Evolutionary conservation across 108 stramenopile genomes (phyloP).

Genomic region (Pseudonitzschia multiseries): DNA sequence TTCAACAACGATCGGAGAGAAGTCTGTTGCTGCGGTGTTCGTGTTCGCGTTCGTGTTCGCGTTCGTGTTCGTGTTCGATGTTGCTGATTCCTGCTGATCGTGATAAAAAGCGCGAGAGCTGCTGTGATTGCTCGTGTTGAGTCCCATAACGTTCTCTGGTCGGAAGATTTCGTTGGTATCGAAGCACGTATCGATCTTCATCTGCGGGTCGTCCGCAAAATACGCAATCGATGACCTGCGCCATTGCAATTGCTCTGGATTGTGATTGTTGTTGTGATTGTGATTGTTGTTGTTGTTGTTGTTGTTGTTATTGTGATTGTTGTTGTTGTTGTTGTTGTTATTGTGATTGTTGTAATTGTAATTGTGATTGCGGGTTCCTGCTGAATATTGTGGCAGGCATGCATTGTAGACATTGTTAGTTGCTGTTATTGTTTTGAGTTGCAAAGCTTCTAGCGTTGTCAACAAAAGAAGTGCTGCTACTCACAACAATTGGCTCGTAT

Average conservation of each 20-base stretch:
- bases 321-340: too few relatives aligned
- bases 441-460: neutral
- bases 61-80: too few relatives aligned
- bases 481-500: neutral
- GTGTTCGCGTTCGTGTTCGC: too few relatives aligned
- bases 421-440: neutral
- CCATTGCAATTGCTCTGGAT: neutral
- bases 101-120: too few relatives aligned
- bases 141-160: neutral
- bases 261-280: neutral
- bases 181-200: neutral
- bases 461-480: neutral
- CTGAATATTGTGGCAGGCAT: neutral
- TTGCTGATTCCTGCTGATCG: too few relatives aligned
- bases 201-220: neutral
- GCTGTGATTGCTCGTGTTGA: neutral
- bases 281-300: too few relatives aligned
- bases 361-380: too few relatives aligned
- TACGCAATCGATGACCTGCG: neutral
- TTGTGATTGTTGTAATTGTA: too few relatives aligned
- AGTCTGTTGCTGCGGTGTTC: too few relatives aligned
- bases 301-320: too few relatives aligned
- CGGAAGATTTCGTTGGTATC: constrained; percentile 7
- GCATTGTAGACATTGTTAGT: neutral
- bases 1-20: too few relatives aligned